Evolutionary conservation across 768 basidiomycete species (phyloP), one percentile per base, ranked within the genome.

Genomic region (Kwoniella bestiolae): DNA sequence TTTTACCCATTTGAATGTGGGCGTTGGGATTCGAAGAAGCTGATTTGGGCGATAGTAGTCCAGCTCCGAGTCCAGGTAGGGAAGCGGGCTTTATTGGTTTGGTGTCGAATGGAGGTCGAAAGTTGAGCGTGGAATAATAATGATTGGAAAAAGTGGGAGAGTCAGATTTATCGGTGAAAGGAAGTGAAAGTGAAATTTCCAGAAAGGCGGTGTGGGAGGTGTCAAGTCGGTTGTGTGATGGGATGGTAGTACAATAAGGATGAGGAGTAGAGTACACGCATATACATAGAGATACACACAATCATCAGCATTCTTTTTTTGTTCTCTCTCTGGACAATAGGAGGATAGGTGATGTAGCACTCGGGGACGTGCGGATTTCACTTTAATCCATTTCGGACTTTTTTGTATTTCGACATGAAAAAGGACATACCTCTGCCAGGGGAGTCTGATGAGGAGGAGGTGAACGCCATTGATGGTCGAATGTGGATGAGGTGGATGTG

Each of bases 371-470:
- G 61, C 61, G 61, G 52, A 60, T 31, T 29, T 45, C 21, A 18
- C 16, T n/a, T n/a, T n/a, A n/a, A n/a, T n/a, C n/a, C 16, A 55
- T 34, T 32, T 55, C 52, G 32, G 46, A 58, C 56, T 56, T 45
- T 38, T 65, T 34, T 32, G 56, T n/a, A 34, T 14, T 25, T 31
- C 21, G 47, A 9, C 6, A 18, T 11, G n/a, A 25, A 34, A 26
- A 26, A 25, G 16, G 26, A 71, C 72, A 57, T 60, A 74, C 72
- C 69, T 74, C 72, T 28, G 66, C 45, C 51, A 74, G 34, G 5
- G 72, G 72, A 12, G 72, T 74, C 21, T 71, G 44, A 32, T 69
- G 60, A 18, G 72, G 60, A 14, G 72, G 72, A 14, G 72, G 72
- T 18, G 67, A 69, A 29, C 72, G 62, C 72, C 72, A 74, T 41